These are phyloP conservation scores for Pichia sp. DNA, from an alignment of 1,139 yeast species.

Conservation along the genomic window DNA sequence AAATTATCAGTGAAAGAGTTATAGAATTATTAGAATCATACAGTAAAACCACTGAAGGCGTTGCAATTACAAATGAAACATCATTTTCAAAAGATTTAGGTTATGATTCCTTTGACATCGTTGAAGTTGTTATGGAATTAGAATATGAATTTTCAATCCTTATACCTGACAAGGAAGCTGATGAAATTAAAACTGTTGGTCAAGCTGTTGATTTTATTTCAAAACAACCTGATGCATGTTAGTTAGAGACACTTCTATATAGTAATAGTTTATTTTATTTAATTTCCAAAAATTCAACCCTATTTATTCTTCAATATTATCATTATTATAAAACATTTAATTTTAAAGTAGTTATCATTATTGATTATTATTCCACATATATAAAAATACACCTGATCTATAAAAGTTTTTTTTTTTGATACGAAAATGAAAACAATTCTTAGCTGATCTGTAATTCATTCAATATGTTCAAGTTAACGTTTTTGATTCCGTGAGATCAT, in stretches of 20 bases:
- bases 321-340: neutral
- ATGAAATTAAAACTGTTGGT: constrained; percentile 72
- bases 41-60: constrained; percentile 50
- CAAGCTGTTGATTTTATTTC: constrained; percentile 75
- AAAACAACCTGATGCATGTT: constrained; percentile 66
- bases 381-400: neutral
- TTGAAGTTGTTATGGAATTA: constrained; percentile 83
- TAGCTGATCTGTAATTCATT: neutral
- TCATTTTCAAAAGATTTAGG: constrained; percentile 72
- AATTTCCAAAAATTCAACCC: neutral
- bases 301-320: neutral
- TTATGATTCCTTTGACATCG: constrained; percentile 80
- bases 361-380: neutral
- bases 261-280: neutral
- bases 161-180: constrained; percentile 85
- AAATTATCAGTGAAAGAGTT: constrained; percentile 68
- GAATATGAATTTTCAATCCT: constrained; percentile 69
- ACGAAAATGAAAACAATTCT: no score
- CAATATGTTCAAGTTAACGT: neutral
- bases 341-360: no score
- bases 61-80: constrained; percentile 50
- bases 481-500: neutral
- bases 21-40: constrained; percentile 74
- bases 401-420: no score
- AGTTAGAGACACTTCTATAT: constrained; percentile 10